Evolutionary conservation across 176 grass and related monocot genomes (phyloP).

Genomic region (Echinochloa phyllopogon): DNA sequence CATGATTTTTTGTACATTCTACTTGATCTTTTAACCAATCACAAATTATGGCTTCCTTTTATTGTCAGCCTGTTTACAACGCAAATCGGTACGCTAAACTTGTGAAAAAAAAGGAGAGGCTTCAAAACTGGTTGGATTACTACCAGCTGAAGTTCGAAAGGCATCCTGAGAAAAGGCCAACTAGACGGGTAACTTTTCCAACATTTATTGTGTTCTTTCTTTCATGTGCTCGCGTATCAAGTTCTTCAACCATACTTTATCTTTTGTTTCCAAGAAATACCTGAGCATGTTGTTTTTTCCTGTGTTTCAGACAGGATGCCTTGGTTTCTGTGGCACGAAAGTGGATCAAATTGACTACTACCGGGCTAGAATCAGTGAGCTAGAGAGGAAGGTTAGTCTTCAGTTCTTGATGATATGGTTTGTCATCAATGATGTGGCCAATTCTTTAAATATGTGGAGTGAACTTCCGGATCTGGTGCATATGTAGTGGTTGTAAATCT

Average conservation of each 20-base stretch:
- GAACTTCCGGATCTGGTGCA: background rate
- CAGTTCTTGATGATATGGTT: constrained; percentile 4
- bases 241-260: background rate
- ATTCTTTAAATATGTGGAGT: background rate
- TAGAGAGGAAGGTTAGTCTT: constrained; percentile 70
- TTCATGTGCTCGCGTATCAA: background rate
- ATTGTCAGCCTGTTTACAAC: constrained; percentile 86
- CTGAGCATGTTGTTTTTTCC: constrained; percentile 17
- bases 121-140: constrained; percentile 97
- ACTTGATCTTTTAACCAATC: background rate
- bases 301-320: constrained; percentile 71
- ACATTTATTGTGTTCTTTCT: background rate
- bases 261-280: background rate
- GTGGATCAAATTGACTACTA: constrained; percentile 84
- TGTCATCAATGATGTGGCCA: background rate
- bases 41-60: constrained; percentile 4
- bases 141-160: constrained; percentile 89
- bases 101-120: constrained; percentile 69
- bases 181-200: constrained; percentile 60
- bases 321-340: constrained; percentile 74
- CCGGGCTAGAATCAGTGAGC: constrained; percentile 58
- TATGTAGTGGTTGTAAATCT: background rate
- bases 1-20: background rate
- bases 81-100: constrained; percentile 91
- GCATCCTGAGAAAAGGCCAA: constrained; percentile 80